A percentile compares a stretch with the other conserved stretches of the same genome.
Conservation (phyloP, 1,284 basidiomycete genomes). For the Ustilago tritici region DNA sequence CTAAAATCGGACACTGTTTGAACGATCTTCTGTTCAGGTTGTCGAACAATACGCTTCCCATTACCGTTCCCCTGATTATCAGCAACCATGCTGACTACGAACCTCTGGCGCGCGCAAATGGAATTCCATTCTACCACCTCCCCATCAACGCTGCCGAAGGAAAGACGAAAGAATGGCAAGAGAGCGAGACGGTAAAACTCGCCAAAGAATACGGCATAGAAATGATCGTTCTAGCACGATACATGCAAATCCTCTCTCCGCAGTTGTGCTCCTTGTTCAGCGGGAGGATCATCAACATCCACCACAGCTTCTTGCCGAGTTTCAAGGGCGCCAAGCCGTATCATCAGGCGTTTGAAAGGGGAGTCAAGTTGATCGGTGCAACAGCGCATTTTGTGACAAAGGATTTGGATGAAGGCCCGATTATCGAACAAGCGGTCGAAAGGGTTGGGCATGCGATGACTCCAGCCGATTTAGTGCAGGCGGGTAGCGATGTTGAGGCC, state of each 20-base stretch:
- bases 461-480: constrained; percentile 58
- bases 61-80: constrained; percentile 64
- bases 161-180: constrained; percentile 68
- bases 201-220: constrained; percentile 64
- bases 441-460: constrained; percentile 62
- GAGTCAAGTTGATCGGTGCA: constrained; percentile 67
- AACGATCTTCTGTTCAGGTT: constrained; percentile 67
- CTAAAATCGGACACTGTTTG: constrained; percentile 67
- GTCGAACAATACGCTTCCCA: constrained; percentile 57
- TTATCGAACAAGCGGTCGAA: constrained; percentile 68
- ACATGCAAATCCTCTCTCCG: constrained; percentile 66
- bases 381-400: constrained; percentile 67
- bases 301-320: constrained; percentile 67
- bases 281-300: constrained; percentile 67
- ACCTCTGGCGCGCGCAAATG: constrained; percentile 60
- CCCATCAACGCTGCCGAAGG: constrained; percentile 61
- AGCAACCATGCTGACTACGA: constrained; percentile 67
- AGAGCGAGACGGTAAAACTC: constrained; percentile 63
- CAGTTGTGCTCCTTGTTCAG: constrained; percentile 58
- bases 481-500: constrained; percentile 63
- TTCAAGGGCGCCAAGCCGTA: constrained; percentile 68
- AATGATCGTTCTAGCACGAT: constrained; percentile 66
- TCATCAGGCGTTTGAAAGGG: constrained; percentile 66
- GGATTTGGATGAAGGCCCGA: constrained; percentile 67
- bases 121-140: constrained; percentile 67